A percentile compares a stretch with the other conserved stretches of the same genome.
Evolutionary conservation across 345 rosid genomes (phyloP).

Genomic region (Dovyalis caffra): DNA sequence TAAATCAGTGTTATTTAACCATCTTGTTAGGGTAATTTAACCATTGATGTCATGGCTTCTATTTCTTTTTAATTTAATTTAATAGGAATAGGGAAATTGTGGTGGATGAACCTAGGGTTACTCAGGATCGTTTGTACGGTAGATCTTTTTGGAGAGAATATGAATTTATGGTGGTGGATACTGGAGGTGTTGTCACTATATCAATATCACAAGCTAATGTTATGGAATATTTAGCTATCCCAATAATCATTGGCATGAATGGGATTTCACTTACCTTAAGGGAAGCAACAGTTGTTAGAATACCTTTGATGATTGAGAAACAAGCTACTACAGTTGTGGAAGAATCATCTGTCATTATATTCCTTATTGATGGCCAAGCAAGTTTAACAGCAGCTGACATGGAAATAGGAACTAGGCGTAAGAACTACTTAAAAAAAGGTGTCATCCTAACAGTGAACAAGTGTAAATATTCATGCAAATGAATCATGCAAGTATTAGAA

Average conservation of each 20-base stretch:
- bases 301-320: constrained; percentile 96
- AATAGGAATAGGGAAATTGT: constrained; percentile 88
- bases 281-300: constrained; percentile 91
- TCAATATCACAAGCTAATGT: constrained; percentile 71
- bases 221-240: constrained; percentile 73
- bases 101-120: constrained; percentile 96
- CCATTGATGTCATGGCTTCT: background rate
- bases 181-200: constrained; percentile 86
- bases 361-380: constrained; percentile 94
- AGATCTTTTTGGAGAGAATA: constrained; percentile 81
- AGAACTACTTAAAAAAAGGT: constrained; percentile 67
- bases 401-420: constrained; percentile 92
- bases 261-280: constrained; percentile 76
- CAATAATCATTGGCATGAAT: constrained; percentile 90
- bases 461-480: constrained; percentile 95
- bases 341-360: constrained; percentile 73
- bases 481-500: constrained; percentile 85
- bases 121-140: constrained; percentile 91
- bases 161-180: constrained; percentile 88
- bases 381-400: constrained; percentile 83
- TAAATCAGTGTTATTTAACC: constrained; percentile 90
- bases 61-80: background rate
- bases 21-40: constrained; percentile 77
- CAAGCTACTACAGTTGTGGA: constrained; percentile 94
- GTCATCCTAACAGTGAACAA: constrained; percentile 84